Base-by-base conservation (phyloP, 345 rosid species). In the Gynandropsis gynandra region DNA sequence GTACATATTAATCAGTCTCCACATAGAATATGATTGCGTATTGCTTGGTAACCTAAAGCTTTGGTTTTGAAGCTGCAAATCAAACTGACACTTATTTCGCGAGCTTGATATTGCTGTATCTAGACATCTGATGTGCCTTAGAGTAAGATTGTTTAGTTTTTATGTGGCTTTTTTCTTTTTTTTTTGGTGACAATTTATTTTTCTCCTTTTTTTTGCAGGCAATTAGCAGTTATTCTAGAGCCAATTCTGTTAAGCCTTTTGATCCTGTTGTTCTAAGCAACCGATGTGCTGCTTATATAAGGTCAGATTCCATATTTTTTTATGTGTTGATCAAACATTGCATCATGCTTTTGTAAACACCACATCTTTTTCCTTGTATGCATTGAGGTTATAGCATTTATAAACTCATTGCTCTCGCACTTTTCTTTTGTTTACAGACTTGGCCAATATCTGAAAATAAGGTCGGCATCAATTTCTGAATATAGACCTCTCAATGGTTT, bases 181-280 rank as follows among this genome's bases (percentile, higher is more conserved):
- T 24, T 35, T 32, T 31, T 58, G 14, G 21, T 52, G 54, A 6
- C 40, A 27, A 36, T 15, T 2, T 35, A 1, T 41, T 33, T 56
- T 58, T 15, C 60, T 64, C 61, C 1, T 57, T 19, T 42, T 42
- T 51, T 49, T 27, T 47, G 52, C 72, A 87, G 97, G 87, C 97
- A 6, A 79, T 87, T 66, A 71, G 68, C 58, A 71, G 52, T 66
- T 90, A 80, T 72, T 73, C 95, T 15, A 84, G 80, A 63, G 98
- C 98, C 52, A 76, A 76, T 61, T 73, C 67, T 42, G 62, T 90
- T 48, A 87, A 82, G 65, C 83, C 89, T 9, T 62, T 59, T 58
- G 92, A 90, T 65, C 81, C 83, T 59, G 41, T 82, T 62, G 78
- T 90, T 67, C 85, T 90, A 48, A 70, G 85, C 54, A 90, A 84